Evolutionary conservation across 164 flowering plant species (phyloP), one percentile per base, ranked within the genome.

Genomic region (Liquidambar formosana): DNA sequence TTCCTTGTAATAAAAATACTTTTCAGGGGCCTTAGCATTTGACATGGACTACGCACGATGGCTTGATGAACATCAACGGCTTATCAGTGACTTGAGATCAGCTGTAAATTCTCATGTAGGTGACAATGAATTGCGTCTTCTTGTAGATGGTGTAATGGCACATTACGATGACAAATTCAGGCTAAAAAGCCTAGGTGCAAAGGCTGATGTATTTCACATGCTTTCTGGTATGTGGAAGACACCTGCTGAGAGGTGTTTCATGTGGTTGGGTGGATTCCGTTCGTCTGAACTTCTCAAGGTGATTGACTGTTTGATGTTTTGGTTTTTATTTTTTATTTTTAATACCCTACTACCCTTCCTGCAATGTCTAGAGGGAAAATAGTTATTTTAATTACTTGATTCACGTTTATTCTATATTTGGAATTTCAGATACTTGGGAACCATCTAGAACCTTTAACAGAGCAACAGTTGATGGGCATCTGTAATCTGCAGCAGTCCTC

Each of bases 241-340:
- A 19, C 97, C 97, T 27, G 94, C 83, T 0, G 98, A 94, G 76
- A 78, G 98, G 71, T 92, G 85, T 76, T 90, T 92, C 80, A 89
- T 94, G 91, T 94, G 98, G 98, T 73, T 94, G 63, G 98, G 98
- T 8, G 98, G 97, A 38, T 94, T 92, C 75, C 88, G 97, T 4
- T 85, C 94, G 44, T 90, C 98, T 10, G 97, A 94, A 68, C 79
- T 92, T 67, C 91, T 92, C 68, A 90, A 88, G 94, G 98, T 94
- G 44, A 75, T 65, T n/a, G 0, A 5, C 0, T 21, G 9, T 26
- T 71, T 5, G 2, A 28, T 16, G 5, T 28, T 61, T 41, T 59
- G 23, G 16, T 10, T 21, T 2, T 11, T 6, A 33, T 33, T 4
- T 41, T 44, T 21, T 62, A 28, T n/a, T n/a, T n/a, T n/a, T n/a